phyloP scores from a whole-genome alignment of 257 asterid species.

The Craterostigma plantagineum region DNA sequence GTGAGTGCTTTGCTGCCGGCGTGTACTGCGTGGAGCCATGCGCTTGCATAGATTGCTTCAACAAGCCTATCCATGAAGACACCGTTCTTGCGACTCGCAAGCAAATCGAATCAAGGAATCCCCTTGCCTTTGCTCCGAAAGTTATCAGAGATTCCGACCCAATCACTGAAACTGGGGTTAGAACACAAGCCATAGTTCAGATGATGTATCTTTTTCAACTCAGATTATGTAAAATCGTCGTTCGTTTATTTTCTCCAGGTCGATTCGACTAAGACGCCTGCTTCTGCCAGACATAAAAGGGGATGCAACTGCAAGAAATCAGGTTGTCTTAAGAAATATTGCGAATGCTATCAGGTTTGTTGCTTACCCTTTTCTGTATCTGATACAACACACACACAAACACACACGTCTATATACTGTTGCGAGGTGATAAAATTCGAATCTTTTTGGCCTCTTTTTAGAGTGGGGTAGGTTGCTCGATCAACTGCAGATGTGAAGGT shows the following conservation, averaged over 20 bases:
- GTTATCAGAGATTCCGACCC: conserved; percentile 49
- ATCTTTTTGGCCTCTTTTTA: conserved; percentile 12
- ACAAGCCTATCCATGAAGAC: conserved; percentile 81
- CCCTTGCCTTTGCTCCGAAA: conserved; percentile 96
- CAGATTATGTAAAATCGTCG: background rate
- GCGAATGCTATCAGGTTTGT: conserved; percentile 93
- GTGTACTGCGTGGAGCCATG: conserved; percentile 34
- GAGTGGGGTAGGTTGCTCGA: conserved; percentile 95
- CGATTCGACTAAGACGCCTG: conserved; percentile 79
- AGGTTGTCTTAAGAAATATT: conserved; percentile 48
- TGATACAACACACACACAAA: too few relatives aligned
- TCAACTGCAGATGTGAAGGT: conserved; percentile 89
- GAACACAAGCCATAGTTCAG: conserved; percentile 5
- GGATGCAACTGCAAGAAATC: conserved; percentile 92
- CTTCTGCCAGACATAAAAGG: conserved; percentile 93
- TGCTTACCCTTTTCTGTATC: conserved; percentile 1
- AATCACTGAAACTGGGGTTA: conserved; percentile 32
- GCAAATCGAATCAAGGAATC: conserved; percentile 90
- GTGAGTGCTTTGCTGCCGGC: conserved; percentile 98
- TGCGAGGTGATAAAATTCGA: conserved; percentile 12
- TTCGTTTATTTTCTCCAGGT: conserved; percentile 24
- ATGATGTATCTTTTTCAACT: background rate
- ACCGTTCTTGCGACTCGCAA: conserved; percentile 91
- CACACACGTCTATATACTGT: too few relatives aligned
- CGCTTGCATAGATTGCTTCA: conserved; percentile 83